Base-by-base conservation (phyloP, 2,329 filamentous ascomycete genomes). In the Pestalotiopsis sp. region DNA sequence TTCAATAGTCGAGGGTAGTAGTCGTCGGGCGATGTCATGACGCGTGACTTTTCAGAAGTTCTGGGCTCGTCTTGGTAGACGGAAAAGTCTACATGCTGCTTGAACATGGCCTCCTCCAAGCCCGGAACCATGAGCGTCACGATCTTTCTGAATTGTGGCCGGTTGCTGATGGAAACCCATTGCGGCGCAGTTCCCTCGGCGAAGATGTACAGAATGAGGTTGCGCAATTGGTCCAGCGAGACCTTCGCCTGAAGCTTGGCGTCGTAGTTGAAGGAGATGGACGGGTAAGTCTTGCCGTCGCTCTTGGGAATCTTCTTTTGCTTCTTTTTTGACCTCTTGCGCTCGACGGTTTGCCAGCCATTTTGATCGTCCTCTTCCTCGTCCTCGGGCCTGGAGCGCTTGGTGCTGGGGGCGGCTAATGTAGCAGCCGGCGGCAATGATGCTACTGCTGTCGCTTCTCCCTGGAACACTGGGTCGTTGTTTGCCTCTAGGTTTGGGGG, bases 61-160 rank as follows among this genome's bases (percentile, higher is more conserved):
- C 74, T 66, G 66, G 70, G 71, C 69, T 72, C 69, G 26, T 81
- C 76, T 57, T 84, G 82, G 73, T 84, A 88, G 1, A 76, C 79
- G 10, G 79, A 76, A 62, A 85, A 85, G 70, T 89, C 81, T 48
- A 86, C 83, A 48, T 80, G 76, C 13, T 88, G 85, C 77, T 92
- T 88, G 81, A 98, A 97, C 92, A 98, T 96, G 70, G 89, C 92
- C 74, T 93, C 88, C 76, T 98, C 95, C 26, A 99, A 81, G 0
- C 96, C 96, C 11, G 96, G 96, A 11, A 98, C 90, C 92, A 98
- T 95, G 71, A 99, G 82, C 55, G 93, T 88, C 38, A 98, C 94
- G 38, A 97, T 91, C 80, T 96, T 97, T 70, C 88, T 83, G 73
- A 92, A 89, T 68, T 89, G 84, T 5, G 87, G 85, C 59, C 90